A percentile compares a stretch with the other conserved stretches of the same genome.
phyloP scores from a whole-genome alignment of 305 asterid genomes.

The Andrographis paniculata region DNA sequence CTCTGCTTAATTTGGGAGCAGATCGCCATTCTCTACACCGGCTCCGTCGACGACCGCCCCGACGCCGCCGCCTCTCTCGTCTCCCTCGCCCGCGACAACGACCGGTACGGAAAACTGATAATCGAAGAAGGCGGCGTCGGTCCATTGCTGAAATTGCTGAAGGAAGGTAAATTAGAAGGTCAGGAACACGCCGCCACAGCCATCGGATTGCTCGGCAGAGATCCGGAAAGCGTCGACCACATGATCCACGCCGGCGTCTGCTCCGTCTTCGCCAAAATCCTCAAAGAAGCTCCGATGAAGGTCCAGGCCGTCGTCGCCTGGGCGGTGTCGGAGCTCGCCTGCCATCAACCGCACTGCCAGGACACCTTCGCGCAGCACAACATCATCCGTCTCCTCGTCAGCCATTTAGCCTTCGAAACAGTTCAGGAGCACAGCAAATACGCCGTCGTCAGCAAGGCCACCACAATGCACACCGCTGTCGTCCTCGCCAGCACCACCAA shows the following conservation, averaged over 20 bases:
- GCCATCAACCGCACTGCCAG: constrained; percentile 40
- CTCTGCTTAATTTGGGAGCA: constrained; percentile 82
- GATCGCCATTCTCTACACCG: constrained; percentile 41
- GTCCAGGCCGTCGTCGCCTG: constrained; percentile 44
- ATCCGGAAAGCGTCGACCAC: constrained; percentile 41
- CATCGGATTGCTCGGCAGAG: constrained; percentile 44
- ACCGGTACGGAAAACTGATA: constrained; percentile 38
- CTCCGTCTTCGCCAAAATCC: constrained; percentile 34
- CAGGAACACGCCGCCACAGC: constrained; percentile 44
- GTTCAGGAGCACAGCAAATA: constrained; percentile 33
- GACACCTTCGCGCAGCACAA: constrained; percentile 21
- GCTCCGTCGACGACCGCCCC: constrained; percentile 32
- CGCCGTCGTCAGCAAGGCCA: constrained; percentile 29
- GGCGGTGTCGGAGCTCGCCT: constrained; percentile 46
- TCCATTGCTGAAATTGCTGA: constrained; percentile 33
- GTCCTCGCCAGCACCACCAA: constrained; percentile 26
- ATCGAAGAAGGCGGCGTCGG: constrained; percentile 54
- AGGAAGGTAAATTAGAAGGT: constrained; percentile 41
- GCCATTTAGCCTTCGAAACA: constrained; percentile 40
- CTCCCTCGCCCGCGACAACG: constrained; percentile 35
- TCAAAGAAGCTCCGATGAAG: constrained; percentile 42
- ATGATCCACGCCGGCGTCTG: constrained; percentile 48
- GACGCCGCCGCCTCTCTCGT: constrained; percentile 46
- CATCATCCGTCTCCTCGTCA: constrained; percentile 32
- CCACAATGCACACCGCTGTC: constrained; percentile 40